Percentiles rank a stretch among this genome's conserved stretches.
Evolutionary conservation across 306 rosid species (phyloP).

Genomic region (Abrus precatorius): DNA sequence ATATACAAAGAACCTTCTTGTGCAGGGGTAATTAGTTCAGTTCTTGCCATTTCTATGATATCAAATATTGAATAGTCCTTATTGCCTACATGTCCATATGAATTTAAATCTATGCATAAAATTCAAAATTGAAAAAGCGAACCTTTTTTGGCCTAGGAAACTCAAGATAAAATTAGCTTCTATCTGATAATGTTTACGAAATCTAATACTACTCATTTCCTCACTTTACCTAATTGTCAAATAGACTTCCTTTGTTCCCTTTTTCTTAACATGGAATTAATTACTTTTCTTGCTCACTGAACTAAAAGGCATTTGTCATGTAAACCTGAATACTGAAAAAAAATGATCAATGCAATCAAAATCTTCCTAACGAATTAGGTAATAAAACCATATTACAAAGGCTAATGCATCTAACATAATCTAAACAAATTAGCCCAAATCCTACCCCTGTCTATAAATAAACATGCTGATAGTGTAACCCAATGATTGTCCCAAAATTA

Average conservation of each 20-base stretch:
- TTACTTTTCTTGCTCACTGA: background rate
- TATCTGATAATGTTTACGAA: background rate
- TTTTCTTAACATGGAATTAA: background rate
- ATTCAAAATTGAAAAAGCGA: background rate
- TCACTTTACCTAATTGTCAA: background rate
- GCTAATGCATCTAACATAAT: background rate
- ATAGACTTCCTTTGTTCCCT: background rate
- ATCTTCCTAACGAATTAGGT: background rate
- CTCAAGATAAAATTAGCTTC: background rate
- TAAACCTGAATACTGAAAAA: background rate
- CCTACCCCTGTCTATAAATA: background rate
- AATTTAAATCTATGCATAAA: background rate
- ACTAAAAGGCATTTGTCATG: background rate
- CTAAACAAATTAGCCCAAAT: background rate
- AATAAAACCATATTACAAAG: slow-evolving; percentile 1
- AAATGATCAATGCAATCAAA: background rate
- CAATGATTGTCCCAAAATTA: background rate
- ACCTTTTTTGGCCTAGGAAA: background rate
- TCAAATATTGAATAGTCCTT: background rate
- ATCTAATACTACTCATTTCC: background rate
- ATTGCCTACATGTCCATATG: background rate
- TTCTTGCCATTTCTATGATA: background rate
- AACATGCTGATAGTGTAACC: background rate
- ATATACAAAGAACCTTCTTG: background rate
- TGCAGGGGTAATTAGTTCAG: background rate